Evolutionary conservation across 306 rosid species (phyloP), one percentile per base, ranked within the genome.

Genomic region (Spatholobus suberectus): DNA sequence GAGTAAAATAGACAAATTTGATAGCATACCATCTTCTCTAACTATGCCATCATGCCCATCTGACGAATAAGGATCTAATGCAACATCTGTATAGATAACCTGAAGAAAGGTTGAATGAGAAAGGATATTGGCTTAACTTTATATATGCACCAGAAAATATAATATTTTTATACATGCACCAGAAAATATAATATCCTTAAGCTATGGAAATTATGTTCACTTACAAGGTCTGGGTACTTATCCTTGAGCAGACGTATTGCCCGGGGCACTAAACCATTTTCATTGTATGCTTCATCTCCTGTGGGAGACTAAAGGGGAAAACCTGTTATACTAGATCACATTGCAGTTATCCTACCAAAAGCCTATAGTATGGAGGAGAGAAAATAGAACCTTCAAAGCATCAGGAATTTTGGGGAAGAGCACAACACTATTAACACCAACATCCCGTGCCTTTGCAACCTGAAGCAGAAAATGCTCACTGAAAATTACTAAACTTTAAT

Each of bases 11-110:
- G 55, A 68, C 51, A 78, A 86, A 71, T 59, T 47, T 67, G 47
- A 34, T 58, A 40, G 23, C 90, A 82, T 85, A 94, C 98, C 99
- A 84, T 96, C 99, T 85, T 96, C 98, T 89, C 98, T 87, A 38
- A 96, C 99, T 15, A 96, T 94, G 78, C 98, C 99, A 47, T 94
- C 99, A 83, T 96, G 99, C 68, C 98, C 99, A 81, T 96, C 99
- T 4, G 98, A 94, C 0, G 97, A 92, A 87, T 96, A 96, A 11
- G 99, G 99, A 90, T 96, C 98, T 76, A 96, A 88, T 27, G 99
- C 99, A 87, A 96, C 97, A 76, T 96, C 99, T 40, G 98, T 96
- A 86, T 94, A 96, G 78, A 96, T 94, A 71, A 90, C 83, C 99
- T 96, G 89, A 84, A 51, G 77, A 81, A 72, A 63, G 84, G 24